Percentiles rank a stretch among this genome's conserved stretches.
phyloP scores from a whole-genome alignment of 2,329 filamentous ascomycete genomes.

The Macroventuria anomochaeta region DNA sequence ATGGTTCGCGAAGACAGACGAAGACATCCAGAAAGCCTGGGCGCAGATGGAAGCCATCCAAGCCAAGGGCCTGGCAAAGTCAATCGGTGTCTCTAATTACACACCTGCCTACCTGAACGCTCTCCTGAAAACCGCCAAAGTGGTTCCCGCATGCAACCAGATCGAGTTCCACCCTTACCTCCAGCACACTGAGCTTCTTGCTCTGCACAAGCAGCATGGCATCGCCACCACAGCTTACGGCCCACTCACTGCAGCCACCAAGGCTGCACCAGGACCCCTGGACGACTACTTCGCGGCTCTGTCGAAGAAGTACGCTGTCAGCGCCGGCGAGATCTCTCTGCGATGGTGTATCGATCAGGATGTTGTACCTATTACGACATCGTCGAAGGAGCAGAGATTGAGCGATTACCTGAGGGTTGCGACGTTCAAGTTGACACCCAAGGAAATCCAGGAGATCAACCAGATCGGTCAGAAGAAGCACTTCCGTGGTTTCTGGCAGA shows the following conservation, averaged over 20 bases:
- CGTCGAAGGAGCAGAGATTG: slow-evolving; percentile 64
- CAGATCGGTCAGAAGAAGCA: slow-evolving; percentile 66
- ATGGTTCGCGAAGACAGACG: slow-evolving; percentile 62
- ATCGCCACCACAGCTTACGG: slow-evolving; percentile 58
- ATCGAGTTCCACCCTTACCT: slow-evolving; percentile 74
- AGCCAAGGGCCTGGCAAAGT: slow-evolving; percentile 62
- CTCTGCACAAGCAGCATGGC: slow-evolving; percentile 58
- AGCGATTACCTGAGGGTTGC: slow-evolving; percentile 63
- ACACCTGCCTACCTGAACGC: slow-evolving; percentile 61
- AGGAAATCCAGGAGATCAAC: slow-evolving; percentile 58
- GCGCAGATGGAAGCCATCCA: slow-evolving; percentile 65
- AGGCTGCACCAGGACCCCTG: slow-evolving; percentile 62
- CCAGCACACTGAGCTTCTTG: slow-evolving; percentile 64
- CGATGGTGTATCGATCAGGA: slow-evolving; percentile 69
- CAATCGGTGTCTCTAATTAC: slow-evolving; percentile 69
- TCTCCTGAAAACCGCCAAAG: slow-evolving; percentile 59
- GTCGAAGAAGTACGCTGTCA: slow-evolving; percentile 67
- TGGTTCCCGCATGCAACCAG: slow-evolving; percentile 69
- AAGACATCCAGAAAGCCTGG: slow-evolving; percentile 65
- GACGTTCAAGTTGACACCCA: slow-evolving; percentile 65
- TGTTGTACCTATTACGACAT: slow-evolving; percentile 65
- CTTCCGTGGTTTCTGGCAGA: slow-evolving; percentile 65
- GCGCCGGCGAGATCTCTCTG: slow-evolving; percentile 62
- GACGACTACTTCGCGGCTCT: slow-evolving; percentile 59
- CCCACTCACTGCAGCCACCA: slow-evolving; percentile 59